Evolutionary conservation across 1,139 yeast species (phyloP), one percentile per base, ranked within the genome.

Genomic region (Scheffersomyces quercinus): DNA sequence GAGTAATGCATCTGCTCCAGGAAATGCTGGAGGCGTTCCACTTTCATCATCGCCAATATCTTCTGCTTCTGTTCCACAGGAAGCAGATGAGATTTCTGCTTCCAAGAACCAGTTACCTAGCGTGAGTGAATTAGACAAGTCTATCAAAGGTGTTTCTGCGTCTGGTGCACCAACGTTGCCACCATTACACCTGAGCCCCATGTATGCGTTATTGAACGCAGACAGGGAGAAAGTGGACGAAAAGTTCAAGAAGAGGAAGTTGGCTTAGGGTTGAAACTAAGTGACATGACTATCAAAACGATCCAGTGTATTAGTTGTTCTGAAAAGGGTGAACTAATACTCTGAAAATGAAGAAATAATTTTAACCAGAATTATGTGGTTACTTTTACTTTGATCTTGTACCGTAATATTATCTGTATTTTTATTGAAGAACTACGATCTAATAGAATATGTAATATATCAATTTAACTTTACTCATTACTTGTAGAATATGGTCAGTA

Each of bases 101-200:
- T 35, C 44, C 13, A 54, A 49, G 24, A 55, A 54, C 20, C 60
- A 54, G 38, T 54, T 67, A 16, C 75, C 75, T 2, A 64, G 69
- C 20, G 73, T 70, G 28, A 64, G 65, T 41, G 76, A 71, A 49
- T 59, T 70, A 37, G 74, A 68, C 43, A 67, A 65, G 42, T 60
- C 67, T 28, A 64, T 70, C 43, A 58, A 62, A 30, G 35, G 35
- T 31, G 35, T n/a, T 13, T 31, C 35, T 31, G 5, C 35, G 5
- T 14, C 15, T 31, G 15, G 24, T 6, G 35, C 35, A 4, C 15
- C 35, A 5, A 31, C 35, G 24, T 31, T 31, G n/a, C 35, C 35
- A n/a, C 35, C 35, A 31, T 31, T 31, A 24, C 35, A 31, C 12
- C 35, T 31, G 35, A 31, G 35, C 24, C 35, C 35, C 20, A 35